Evolutionary conservation across 768 basidiomycete species (phyloP), one percentile per base, ranked within the genome.

Genomic region (Panaeolus papilionaceus): DNA sequence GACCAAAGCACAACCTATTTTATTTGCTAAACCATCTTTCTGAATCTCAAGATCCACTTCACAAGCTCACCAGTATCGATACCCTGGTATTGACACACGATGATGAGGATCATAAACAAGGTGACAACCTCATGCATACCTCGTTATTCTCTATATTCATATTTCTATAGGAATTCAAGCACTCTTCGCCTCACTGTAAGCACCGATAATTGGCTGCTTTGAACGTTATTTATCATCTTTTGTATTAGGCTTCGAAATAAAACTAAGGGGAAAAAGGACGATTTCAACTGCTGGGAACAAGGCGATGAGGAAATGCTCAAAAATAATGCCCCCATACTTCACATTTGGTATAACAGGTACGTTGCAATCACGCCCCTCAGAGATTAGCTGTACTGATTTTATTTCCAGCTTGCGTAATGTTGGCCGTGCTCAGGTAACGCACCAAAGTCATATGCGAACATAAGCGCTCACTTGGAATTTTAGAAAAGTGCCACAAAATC

Each of bases 1-100:
- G 44, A 45, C 44, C 44, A 45, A 45, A 45, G 44, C 44, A 45
- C 44, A 45, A 45, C 44, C 18, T 45, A 45, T 45, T 45, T n/a
- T 16, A 45, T n/a, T n/a, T n/a, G 7, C 18, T 45, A 18, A 45
- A 45, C 14, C 12, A 2, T 1, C n/a, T 45, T 10, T 45, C 44
- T 2, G n/a, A 45, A 9, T 1, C 1, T 10, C 1, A 18, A 2
- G 7, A 16, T 45, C 2, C 14, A n/a, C 44, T 2, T 45, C 16
- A 45, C 16, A 6, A 45, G 18, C n/a, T 45, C 16, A 9, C 2
- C 44, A 16, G 1, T 18, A 45, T 45, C 16, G 14, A 45, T 45
- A 45, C 44, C 16, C 44, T 45, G 1, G 44, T 45, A 18, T 16
- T 45, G 2, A 45, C 44, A 45, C 44, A 45, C 44, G 44, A 45